Base-by-base conservation (phyloP, 139 green algal genomes). In the Mesostigma viride region DNA sequence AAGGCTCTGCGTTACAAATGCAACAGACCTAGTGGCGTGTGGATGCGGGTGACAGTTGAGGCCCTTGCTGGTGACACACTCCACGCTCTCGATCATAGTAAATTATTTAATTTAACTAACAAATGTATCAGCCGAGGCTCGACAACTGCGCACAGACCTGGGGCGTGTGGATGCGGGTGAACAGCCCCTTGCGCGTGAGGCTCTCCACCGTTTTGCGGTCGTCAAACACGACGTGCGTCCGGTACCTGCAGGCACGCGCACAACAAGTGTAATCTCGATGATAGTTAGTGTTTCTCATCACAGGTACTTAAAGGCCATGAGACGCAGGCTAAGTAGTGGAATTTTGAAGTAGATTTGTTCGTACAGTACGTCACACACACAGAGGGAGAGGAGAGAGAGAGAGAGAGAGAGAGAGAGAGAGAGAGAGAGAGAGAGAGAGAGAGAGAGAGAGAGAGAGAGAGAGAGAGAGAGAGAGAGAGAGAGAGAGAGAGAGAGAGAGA, bases 141-240 rank as follows among this genome's bases (percentile, higher is more conserved):
- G n/a, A n/a, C n/a, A n/a, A n/a, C n/a, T n/a, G n/a, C n/a, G n/a
- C n/a, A 33, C 17, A 0, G 68, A 84, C 72, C 81, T 91, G 85
- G 4, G 85, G 85, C 17, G 78, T 74, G 67, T 89, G 85, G n/a
- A 89, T 63, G 30, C 85, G 81, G 8, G 67, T 70, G 63, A 90
- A 85, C 20, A 90, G 65, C 0, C 85, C 85, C 27, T 78, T 83
- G 28, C 85, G 81, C 8, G 88, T 44, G 24, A 90, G 69, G 14
- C 87, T 77, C 4, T 73, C 73, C 31, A 83, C 78, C 26, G 77
- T 65, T 0, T 65, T 70, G 0, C 63, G 58, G 60, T 90, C 79
- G 22, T 72, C 70, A 84, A 84, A 90, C 20, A 90, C 74, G 45
- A 88, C 71, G 30, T 78, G 76, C 33, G 84, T 72, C 51, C 67